phyloP scores from a whole-genome alignment of 768 basidiomycete species.

The Suillus lakei region DNA sequence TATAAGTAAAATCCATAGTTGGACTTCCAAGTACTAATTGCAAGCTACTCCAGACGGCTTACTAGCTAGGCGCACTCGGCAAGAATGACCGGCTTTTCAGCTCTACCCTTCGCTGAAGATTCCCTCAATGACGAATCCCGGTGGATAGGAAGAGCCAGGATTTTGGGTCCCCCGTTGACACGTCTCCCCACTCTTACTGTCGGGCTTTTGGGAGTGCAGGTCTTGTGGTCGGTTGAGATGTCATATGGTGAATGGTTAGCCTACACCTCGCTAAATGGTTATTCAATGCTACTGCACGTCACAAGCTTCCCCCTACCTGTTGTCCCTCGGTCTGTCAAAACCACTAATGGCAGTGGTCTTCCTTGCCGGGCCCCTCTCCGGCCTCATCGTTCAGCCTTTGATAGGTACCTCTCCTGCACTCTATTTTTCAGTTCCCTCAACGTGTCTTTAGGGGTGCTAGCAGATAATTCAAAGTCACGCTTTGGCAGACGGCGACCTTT shows the following conservation, averaged over 20 bases:
- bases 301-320: conserved; percentile 82
- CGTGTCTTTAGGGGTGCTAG: conserved; percentile 54
- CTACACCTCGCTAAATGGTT: not conserved
- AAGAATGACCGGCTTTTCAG: conserved; percentile 54
- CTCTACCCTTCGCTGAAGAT: conserved; percentile 50
- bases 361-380: conserved; percentile 89
- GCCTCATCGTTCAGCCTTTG: conserved; percentile 88
- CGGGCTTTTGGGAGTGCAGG: conserved; percentile 82
- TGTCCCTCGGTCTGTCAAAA: conserved; percentile 87
- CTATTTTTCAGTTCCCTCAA: not conserved
- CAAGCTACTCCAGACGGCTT: not conserved
- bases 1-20: not conserved
- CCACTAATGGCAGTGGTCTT: conserved; percentile 90
- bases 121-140: conserved; percentile 40
- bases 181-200: conserved; percentile 75
- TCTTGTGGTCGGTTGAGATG: conserved; percentile 96
- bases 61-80: not conserved
- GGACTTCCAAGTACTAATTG: not conserved
- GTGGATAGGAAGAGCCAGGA: conserved; percentile 58
- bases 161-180: conserved; percentile 70
- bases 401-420: conserved; percentile 55
- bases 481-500: conserved; percentile 88
- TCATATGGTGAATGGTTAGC: conserved; percentile 76
- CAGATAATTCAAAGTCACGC: conserved; percentile 82
- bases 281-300: conserved; percentile 4